Conservation (phyloP, 208 protist species). For the Acanthamoeba lenticulata region DNA sequence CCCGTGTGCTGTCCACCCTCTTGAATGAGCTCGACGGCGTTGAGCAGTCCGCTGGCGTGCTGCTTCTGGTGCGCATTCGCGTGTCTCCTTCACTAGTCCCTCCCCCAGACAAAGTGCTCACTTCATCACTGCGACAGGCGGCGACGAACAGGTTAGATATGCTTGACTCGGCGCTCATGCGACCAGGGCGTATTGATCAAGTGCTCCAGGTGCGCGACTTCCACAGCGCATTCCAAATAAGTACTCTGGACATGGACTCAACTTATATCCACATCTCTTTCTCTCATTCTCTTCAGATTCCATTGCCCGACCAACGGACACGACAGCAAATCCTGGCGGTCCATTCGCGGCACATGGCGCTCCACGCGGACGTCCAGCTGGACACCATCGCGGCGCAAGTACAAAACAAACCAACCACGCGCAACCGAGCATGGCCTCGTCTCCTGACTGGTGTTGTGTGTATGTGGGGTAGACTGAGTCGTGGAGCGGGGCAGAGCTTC, state of each 20-base stretch:
- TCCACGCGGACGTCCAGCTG: background rate
- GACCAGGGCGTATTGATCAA: conserved; percentile 79
- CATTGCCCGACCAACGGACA: background rate
- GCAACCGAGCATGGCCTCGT: too few species aligned
- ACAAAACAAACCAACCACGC: background rate
- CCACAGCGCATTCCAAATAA: background rate
- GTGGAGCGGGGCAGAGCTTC: conserved; percentile 84
- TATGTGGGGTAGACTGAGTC: background rate
- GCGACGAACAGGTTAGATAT: conserved; percentile 80
- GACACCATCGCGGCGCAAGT: background rate
- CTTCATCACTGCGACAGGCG: background rate
- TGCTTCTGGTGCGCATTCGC: conserved; percentile 88
- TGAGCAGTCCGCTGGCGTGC: conserved; percentile 86
- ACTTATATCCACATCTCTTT: background rate
- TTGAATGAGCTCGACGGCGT: conserved; percentile 98
- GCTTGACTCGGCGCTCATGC: conserved; percentile 78
- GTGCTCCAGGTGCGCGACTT: conserved; percentile 54
- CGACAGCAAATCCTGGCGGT: conserved; percentile 24
- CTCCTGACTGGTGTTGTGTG: background rate
- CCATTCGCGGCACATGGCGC: background rate
- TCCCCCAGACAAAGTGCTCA: background rate
- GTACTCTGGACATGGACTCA: background rate
- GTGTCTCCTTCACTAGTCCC: background rate
- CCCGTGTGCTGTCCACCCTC: conserved; percentile 95
- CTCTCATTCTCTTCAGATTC: background rate